Evolutionary conservation across 1,284 basidiomycete genomes (phyloP).

Genomic region (Boletus smithii): DNA sequence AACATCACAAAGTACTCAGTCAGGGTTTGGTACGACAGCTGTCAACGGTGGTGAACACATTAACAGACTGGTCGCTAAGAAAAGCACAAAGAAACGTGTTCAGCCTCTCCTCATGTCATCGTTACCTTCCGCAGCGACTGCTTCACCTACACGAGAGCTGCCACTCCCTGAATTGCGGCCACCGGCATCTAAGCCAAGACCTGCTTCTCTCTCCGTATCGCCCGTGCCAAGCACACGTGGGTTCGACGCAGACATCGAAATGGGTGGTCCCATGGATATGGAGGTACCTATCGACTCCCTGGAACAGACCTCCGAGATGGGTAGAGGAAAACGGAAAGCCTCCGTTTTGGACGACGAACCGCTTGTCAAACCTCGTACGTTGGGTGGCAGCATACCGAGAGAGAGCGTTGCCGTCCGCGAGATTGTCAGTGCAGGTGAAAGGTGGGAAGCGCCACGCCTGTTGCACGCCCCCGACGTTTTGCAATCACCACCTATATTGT

Average conservation of each 20-base stretch:
- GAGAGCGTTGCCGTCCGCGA: slow-evolving; percentile 50
- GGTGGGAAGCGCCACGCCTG: slow-evolving; percentile 22
- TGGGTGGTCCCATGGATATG: slow-evolving; percentile 31
- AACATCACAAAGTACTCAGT: slow-evolving; percentile 33
- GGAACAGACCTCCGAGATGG: slow-evolving; percentile 24
- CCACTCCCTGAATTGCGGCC: slow-evolving; percentile 17
- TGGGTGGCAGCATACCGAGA: slow-evolving; percentile 67
- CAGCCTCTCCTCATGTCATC: slow-evolving; percentile 45
- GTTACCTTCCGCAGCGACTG: slow-evolving; percentile 38
- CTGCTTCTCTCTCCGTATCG: slow-evolving; percentile 27
- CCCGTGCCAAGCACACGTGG: slow-evolving; percentile 28
- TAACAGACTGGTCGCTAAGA: slow-evolving; percentile 71
- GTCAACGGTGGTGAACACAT: slow-evolving; percentile 53
- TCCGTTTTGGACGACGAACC: slow-evolving; percentile 46
- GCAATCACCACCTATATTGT: slow-evolving; percentile 54
- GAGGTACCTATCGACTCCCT: slow-evolving; percentile 37
- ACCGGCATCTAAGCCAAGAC: slow-evolving; percentile 16
- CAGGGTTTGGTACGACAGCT: slow-evolving; percentile 38
- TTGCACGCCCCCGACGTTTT: slow-evolving; percentile 33
- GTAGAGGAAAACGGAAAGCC: slow-evolving; percentile 50
- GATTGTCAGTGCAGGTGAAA: slow-evolving; percentile 36
- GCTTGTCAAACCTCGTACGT: slow-evolving; percentile 52
- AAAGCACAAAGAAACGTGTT: slow-evolving; percentile 68
- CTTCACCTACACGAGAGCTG: slow-evolving; percentile 13
- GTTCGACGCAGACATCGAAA: slow-evolving; percentile 34